Percentiles rank a stretch among this genome's conserved stretches.
Evolutionary conservation across 257 asterid species (phyloP).

Genomic region (Plantago major): DNA sequence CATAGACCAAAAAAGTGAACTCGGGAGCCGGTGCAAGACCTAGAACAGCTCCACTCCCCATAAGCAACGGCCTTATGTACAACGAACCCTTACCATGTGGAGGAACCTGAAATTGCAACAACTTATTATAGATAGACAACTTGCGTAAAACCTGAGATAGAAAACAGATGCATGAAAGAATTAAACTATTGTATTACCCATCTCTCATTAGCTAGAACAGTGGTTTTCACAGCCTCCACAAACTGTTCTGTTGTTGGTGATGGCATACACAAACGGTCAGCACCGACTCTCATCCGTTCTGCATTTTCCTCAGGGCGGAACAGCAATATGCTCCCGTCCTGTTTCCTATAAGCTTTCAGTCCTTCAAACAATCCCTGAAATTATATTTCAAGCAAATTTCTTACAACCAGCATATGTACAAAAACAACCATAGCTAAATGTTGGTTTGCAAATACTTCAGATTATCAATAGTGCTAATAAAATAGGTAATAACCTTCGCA

Average conservation of each 20-base stretch:
- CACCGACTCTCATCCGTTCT: constrained; percentile 51
- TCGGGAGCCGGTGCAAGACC: constrained; percentile 82
- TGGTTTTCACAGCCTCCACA: constrained; percentile 56
- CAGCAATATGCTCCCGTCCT: constrained; percentile 57
- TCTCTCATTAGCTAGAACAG: constrained; percentile 66
- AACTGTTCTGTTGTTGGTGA: constrained; percentile 71
- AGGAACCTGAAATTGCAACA: constrained; percentile 44
- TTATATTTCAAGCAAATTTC: not conserved
- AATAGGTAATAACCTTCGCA: no score
- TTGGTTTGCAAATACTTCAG: not conserved
- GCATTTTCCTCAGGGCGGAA: constrained; percentile 81
- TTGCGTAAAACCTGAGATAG: not conserved
- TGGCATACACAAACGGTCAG: constrained; percentile 89
- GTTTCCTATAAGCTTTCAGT: constrained; percentile 57
- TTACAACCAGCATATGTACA: not conserved
- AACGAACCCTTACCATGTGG: constrained; percentile 72
- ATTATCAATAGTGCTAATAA: no score
- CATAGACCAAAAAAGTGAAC: constrained; percentile 60
- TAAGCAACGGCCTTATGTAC: constrained; percentile 65
- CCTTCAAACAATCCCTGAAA: constrained; percentile 74
- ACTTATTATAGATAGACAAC: not conserved
- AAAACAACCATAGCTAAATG: no score
- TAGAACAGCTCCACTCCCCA: constrained; percentile 79
- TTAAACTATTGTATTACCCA: constrained; percentile 45
- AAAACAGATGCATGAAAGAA: constrained; percentile 1